Base-by-base conservation (phyloP, 148 eudicot species). In the Rhododendron molle region DNA sequence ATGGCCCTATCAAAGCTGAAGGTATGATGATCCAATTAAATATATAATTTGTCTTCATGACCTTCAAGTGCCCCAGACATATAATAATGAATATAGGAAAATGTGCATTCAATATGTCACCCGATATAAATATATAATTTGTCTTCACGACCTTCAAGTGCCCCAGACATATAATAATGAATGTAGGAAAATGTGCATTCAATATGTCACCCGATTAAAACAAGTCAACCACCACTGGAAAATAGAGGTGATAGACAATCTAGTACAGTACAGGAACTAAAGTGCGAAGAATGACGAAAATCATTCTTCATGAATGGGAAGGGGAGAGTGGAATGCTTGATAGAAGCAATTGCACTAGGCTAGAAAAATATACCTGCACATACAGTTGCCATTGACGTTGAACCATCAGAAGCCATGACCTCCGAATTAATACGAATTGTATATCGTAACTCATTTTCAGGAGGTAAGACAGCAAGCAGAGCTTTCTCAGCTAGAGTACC, bases 381-480 rank as follows among this genome's bases (percentile, higher is more conserved):
- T 23, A 94, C 99, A 90, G 96, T 94, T 90, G 99, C 99, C 99
- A 97, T 97, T 82, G 99, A 97, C 62, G 99, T 97, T 47, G 99
- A 97, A 84, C 99, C 99, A 94, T 97, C 99, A 88, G 99, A 97
- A 60, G 98, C 98, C 99, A 97, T 97, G 80, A 97, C 99, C 93
- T 95, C 99, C 58, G 99, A 93, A 93, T 95, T 95, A 79, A 97
- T 83, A 82, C 99, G 99, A 28, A 97, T 94, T 44, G 96, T 87
- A 76, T 97, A 95, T 54, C 90, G 90, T 78, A 94, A 93, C 81
- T 91, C 90, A 83, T 90, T 90, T 91, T 97, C 99, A 80, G 99
- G 99, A 86, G 99, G 98, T 71, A 97, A 90, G 44, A 95, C 96
- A 82, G 98, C 98, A 88, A 97, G 95, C 86, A 97, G 92, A 89